Conservation (phyloP, 257 asterid genomes). For the Sherardia arvensis region DNA sequence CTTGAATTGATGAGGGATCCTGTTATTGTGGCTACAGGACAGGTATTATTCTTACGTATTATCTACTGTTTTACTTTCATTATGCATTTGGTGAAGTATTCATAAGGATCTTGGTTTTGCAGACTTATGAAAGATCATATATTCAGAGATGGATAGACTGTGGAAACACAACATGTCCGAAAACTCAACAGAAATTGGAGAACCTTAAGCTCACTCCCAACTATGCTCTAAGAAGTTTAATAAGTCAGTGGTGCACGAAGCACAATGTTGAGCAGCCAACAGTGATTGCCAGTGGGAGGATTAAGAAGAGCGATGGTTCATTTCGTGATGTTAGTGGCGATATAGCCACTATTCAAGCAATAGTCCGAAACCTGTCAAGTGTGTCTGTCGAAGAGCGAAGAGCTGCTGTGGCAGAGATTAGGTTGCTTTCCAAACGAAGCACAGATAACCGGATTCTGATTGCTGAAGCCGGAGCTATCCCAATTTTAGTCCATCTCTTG, state of each 20-base stretch:
- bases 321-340: constrained; percentile 68
- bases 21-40: constrained; percentile 84
- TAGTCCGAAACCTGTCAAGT: constrained; percentile 64
- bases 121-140: constrained; percentile 92
- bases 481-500: constrained; percentile 55
- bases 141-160: constrained; percentile 94
- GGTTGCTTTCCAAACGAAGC: constrained; percentile 77
- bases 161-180: constrained; percentile 89
- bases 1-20: constrained; percentile 98
- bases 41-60: constrained; percentile 18
- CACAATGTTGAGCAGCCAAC: constrained; percentile 62
- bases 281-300: constrained; percentile 40
- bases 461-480: constrained; percentile 90
- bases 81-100: neutral
- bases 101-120: constrained; percentile 15
- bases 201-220: constrained; percentile 86
- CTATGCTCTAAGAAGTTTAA: constrained; percentile 59
- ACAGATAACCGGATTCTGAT: constrained; percentile 84
- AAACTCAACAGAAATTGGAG: constrained; percentile 82
- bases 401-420: constrained; percentile 70
- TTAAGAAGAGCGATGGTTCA: constrained; percentile 72
- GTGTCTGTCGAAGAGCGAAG: constrained; percentile 49
- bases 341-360: constrained; percentile 53
- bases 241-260: constrained; percentile 72
- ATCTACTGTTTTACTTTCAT: neutral